Conservation (phyloP, 2,329 filamentous ascomycete genomes). For the Gaeumannomyces tritici region DNA sequence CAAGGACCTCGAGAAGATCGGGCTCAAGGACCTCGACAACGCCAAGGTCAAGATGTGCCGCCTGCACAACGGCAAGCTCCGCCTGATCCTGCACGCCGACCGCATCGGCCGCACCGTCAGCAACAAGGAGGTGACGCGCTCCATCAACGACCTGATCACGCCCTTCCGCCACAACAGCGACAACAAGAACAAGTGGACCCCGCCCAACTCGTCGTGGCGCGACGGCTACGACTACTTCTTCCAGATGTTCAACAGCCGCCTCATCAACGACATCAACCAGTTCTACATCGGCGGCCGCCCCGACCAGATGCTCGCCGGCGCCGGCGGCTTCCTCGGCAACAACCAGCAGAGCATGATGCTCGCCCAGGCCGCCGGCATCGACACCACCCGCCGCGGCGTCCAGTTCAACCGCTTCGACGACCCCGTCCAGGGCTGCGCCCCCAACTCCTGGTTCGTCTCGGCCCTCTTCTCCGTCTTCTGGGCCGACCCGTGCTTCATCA, state of each 20-base stretch:
- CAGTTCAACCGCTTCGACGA: slow-evolving; percentile 23
- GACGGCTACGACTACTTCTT: slow-evolving; percentile 13
- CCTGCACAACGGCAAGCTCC: slow-evolving; percentile 34
- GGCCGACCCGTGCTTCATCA: slow-evolving; percentile 30
- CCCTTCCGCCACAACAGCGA: slow-evolving; percentile 20
- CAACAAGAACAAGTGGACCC: slow-evolving; percentile 19
- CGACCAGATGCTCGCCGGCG: not conserved
- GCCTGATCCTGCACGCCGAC: slow-evolving; percentile 25
- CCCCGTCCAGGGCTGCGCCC: slow-evolving; percentile 29
- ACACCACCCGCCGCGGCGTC: not conserved
- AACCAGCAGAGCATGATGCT: slow-evolving; percentile 14
- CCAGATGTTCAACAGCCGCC: slow-evolving; percentile 3
- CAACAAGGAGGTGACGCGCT: slow-evolving; percentile 27
- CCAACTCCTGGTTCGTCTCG: slow-evolving; percentile 32
- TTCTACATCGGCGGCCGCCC: slow-evolving; percentile 9
- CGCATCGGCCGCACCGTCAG: slow-evolving; percentile 24
- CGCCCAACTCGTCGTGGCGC: slow-evolving; percentile 29
- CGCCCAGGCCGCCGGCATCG: not conserved
- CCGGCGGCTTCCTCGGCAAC: slow-evolving; percentile 6
- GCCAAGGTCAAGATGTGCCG: slow-evolving; percentile 27
- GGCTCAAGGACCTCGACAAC: slow-evolving; percentile 25
- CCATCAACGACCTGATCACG: slow-evolving; percentile 28
- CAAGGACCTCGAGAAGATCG: slow-evolving; percentile 27
- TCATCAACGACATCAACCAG: slow-evolving; percentile 4
- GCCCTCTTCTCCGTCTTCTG: slow-evolving; percentile 35